Conservation (phyloP, 106 monocot species). For the Dendrobium chrysotoxum region DNA sequence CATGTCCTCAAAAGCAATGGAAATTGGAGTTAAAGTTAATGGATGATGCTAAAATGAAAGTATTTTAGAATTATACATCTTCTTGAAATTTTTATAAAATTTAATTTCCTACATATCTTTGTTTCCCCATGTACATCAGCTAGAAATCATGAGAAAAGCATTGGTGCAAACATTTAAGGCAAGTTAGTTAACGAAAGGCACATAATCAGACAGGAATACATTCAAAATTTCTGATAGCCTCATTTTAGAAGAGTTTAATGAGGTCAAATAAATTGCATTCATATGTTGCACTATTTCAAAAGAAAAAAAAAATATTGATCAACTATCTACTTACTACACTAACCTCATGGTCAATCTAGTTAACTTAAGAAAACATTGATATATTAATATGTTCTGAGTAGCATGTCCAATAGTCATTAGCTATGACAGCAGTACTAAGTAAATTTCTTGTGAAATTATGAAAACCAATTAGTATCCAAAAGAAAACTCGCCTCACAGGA, state of each 20-base stretch:
- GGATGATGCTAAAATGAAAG: no score
- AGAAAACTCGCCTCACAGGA: constrained; percentile 55
- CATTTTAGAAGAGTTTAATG: background rate
- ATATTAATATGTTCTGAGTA: background rate
- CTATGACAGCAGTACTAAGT: background rate
- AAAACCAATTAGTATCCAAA: background rate
- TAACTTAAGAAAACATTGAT: background rate
- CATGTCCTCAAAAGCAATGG: no score
- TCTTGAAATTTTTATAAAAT: no score
- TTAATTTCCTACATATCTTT: no score
- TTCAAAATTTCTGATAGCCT: background rate
- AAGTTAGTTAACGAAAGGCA: background rate
- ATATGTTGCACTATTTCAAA: background rate
- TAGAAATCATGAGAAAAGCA: no score
- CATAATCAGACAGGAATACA: background rate
- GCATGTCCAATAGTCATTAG: background rate
- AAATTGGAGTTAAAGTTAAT: no score
- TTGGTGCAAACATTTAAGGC: background rate
- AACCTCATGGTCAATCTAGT: background rate
- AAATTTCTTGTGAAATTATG: background rate
- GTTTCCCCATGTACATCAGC: no score
- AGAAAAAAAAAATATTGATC: background rate
- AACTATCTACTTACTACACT: background rate
- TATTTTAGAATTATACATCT: no score
- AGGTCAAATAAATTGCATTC: background rate